Conservation (phyloP, 1,284 basidiomycete genomes). For the Coniferiporia weirii region DNA sequence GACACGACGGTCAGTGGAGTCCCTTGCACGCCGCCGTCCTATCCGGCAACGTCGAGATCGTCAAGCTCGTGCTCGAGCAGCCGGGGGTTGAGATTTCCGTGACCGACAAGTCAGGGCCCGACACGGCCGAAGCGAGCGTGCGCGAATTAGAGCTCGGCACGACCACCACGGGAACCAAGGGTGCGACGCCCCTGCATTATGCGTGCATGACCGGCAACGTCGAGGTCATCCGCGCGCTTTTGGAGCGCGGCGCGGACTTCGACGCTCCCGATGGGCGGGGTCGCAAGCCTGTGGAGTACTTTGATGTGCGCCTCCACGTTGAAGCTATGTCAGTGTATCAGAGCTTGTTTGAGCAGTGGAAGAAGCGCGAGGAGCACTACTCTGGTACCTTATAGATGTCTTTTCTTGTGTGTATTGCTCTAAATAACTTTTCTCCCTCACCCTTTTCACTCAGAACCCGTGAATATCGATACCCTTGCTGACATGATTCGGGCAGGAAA, state of each 20-base stretch:
- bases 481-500: neutral
- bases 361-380: neutral
- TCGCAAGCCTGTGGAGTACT: constrained; percentile 6
- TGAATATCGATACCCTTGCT: neutral
- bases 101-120: neutral
- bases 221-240: constrained; percentile 1
- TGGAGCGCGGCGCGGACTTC: constrained; percentile 1
- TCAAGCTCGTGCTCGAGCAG: constrained; percentile 3
- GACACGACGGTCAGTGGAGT: constrained; percentile 1
- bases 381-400: neutral
- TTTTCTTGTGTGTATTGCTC: neutral
- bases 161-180: neutral
- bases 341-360: neutral
- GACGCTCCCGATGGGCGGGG: neutral
- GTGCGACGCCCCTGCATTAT: constrained; percentile 6
- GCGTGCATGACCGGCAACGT: constrained; percentile 10
- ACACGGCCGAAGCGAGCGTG: neutral
- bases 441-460: neutral
- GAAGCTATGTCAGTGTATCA: neutral
- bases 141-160: constrained; percentile 1
- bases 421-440: neutral
- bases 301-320: neutral
- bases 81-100: neutral
- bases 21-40: constrained; percentile 12
- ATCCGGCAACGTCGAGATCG: constrained; percentile 7